Evolutionary conservation across 192 early-diverging fungal species (phyloP).

Genomic region (Phlyctochytrium arcticum): DNA sequence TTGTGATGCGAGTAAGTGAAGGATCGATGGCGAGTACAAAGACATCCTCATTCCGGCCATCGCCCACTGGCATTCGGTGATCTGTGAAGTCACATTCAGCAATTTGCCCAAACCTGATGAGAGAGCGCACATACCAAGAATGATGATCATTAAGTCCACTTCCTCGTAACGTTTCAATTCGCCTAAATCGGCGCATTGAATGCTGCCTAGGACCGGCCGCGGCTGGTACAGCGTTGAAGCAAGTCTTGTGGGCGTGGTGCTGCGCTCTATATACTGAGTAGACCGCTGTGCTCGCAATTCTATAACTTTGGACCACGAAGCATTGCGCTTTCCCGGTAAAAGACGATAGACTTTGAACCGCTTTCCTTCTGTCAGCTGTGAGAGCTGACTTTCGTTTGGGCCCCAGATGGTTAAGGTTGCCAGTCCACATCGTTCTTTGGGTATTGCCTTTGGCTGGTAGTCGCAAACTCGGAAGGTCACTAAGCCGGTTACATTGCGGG

Average conservation of each 20-base stretch:
- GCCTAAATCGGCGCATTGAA: conserved; percentile 18
- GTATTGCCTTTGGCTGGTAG: conserved; percentile 21
- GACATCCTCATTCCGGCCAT: conserved; percentile 8
- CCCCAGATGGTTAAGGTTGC: conserved; percentile 50
- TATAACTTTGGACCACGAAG: neutral
- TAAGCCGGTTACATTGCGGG: conserved; percentile 36
- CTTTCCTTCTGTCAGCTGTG: conserved; percentile 49
- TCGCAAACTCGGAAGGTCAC: conserved; percentile 49
- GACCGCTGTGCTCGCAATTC: conserved; percentile 20
- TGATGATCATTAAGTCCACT: conserved; percentile 44
- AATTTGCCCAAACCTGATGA: neutral
- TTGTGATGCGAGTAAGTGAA: neutral
- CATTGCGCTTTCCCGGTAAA: conserved; percentile 9
- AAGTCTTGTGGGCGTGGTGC: neutral
- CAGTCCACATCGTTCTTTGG: neutral
- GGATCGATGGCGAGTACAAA: neutral
- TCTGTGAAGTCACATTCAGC: neutral
- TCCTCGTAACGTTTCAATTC: conserved; percentile 17
- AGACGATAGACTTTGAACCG: conserved; percentile 41
- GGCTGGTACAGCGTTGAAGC: conserved; percentile 24
- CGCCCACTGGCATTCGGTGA: neutral
- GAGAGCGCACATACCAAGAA: conserved; percentile 13
- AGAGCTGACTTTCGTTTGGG: conserved; percentile 33
- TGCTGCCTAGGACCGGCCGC: conserved; percentile 13
- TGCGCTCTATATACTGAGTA: conserved; percentile 24